Base-by-base conservation (phyloP, 495 filamentous ascomycete genomes). In the Aspergillus haitiensis region DNA sequence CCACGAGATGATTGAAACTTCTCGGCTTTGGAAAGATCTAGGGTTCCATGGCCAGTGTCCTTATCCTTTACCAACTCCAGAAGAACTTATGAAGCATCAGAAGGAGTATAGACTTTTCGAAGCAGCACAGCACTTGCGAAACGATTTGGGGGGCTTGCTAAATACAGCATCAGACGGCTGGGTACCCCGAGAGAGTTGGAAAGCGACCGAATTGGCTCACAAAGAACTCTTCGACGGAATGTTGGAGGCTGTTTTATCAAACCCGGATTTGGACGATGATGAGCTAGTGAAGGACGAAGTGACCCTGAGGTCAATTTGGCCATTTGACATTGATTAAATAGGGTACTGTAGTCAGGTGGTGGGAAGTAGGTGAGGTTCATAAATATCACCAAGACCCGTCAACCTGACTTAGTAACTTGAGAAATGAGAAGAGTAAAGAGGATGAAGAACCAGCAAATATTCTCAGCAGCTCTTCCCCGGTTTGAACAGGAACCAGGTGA, bases 1-100 rank as follows among this genome's bases (percentile, higher is more conserved):
- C 12, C 65, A 78, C 31, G 72, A 76, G 59, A 57, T 79, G 52
- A 79, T 80, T 51, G 69, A 76, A 42, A 69, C 69, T 45, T 56
- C 71, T 12, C 63, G 48, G 18, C 58, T 60, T 54, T 79, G 73
- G 78, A 67, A 67, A 15, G 65, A 71, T 40, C 67, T 81, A 21
- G 78, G 74, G 27, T 68, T 81, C 16, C 39, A 61, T 33, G 72
- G 69, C 27, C 62, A 67, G 37, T 77, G 68, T 67, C 75, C 68
- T 42, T 78, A 70, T 62, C 54, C 69, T 18, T 31, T 68, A 56
- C 72, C 76, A 16, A 65, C 62, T 35, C 62, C 58, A 51, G 66
- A 72, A 18, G 69, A 75, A 58, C 56, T 70, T 42, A 61, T 60
- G 33, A 40, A 63, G 5, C 71, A 78, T 63, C 52, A 69, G 48